Base-by-base conservation (phyloP, 2,329 filamentous ascomycete genomes). In the Graphiopsis chlorocephala region DNA sequence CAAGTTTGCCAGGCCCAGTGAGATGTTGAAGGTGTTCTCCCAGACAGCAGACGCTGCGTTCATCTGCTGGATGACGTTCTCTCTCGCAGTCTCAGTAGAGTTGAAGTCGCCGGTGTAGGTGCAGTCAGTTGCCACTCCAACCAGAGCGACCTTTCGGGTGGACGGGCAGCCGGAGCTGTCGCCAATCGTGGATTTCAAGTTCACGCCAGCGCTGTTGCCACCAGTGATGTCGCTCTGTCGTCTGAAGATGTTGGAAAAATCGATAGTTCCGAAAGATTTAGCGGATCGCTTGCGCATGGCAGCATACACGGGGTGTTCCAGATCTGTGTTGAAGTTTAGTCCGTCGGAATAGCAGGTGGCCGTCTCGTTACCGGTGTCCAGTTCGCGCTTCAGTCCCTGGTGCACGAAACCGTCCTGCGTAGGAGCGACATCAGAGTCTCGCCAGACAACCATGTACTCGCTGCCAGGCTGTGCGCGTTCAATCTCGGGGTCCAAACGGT, bases 111-210 rank as follows among this genome's bases (percentile, higher is more conserved):
- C 82, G 45, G 89, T 92, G 75, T 98, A 98, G 10, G 87, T 91
- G 81, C 95, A 99, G 77, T 99, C 95, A 0, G 93, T 95, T 10
- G 93, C 95, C 42, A 98, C 88, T 29, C 95, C 95, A 26, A 99
- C 87, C 47, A 98, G 83, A 0, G 95, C 95, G 20, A 99, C 92
- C 77, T 91, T 96, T 70, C 93, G 88, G n/a, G 92, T 94, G 0
- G 84, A 88, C 6, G 94, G 94, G 75, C 95, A 99, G 60, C 95
- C 95, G n/a, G 80, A 75, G 0, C 90, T 90, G 65, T 86, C 89
- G 56, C 95, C 95, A 74, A 99, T 96, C 28, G 87, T 92, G 35
- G 81, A 84, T 35, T 85, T 82, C 70, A 98, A 80, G 74, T 97
- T 95, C 66, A 93, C 88, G 69, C 90, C 90, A 25, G 89, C 91